Conservation (phyloP, 441 rosid genomes). For the Capsella rubella region DNA sequence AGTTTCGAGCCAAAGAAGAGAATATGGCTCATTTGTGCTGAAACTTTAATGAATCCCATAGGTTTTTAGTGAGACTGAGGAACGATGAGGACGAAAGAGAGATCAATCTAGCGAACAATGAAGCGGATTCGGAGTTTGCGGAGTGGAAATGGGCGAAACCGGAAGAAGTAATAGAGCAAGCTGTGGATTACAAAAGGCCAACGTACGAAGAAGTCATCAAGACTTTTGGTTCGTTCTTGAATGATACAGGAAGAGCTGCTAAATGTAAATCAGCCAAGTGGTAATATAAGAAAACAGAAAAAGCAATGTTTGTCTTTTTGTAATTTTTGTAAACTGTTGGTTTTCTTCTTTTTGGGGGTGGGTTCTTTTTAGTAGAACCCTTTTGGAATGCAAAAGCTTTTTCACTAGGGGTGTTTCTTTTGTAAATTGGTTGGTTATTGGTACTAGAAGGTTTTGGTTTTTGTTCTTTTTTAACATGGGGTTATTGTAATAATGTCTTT, state of each 20-base stretch:
- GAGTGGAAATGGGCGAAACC: constrained; percentile 97
- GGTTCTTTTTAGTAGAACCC: constrained; percentile 23
- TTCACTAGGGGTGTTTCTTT: constrained; percentile 8
- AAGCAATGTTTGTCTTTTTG: constrained; percentile 8
- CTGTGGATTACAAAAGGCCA: constrained; percentile 98
- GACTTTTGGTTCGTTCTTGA: constrained; percentile 73
- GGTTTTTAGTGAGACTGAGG: constrained; percentile 83
- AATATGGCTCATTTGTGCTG: constrained; percentile 17
- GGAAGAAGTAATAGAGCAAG: constrained; percentile 91
- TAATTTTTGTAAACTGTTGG: constrained; percentile 7
- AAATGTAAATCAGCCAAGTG: constrained; percentile 93
- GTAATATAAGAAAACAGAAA: constrained; percentile 47
- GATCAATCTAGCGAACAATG: constrained; percentile 80
- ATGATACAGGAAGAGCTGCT: constrained; percentile 60
- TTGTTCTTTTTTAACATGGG: constrained; percentile 16
- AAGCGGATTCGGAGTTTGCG: constrained; percentile 85
- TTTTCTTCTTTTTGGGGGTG: not conserved
- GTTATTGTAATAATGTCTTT: constrained; percentile 38
- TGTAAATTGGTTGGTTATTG: constrained; percentile 43
- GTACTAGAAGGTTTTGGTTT: constrained; percentile 42
- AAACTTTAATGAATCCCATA: constrained; percentile 35
- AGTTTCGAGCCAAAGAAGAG: not conserved
- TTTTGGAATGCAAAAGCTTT: constrained; percentile 34
- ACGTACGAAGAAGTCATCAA: constrained; percentile 89
- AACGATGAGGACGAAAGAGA: constrained; percentile 69